Percentiles rank a stretch among this genome's conserved stretches.
Conservation (phyloP, 345 rosid species). For the Acer negundo region DNA sequence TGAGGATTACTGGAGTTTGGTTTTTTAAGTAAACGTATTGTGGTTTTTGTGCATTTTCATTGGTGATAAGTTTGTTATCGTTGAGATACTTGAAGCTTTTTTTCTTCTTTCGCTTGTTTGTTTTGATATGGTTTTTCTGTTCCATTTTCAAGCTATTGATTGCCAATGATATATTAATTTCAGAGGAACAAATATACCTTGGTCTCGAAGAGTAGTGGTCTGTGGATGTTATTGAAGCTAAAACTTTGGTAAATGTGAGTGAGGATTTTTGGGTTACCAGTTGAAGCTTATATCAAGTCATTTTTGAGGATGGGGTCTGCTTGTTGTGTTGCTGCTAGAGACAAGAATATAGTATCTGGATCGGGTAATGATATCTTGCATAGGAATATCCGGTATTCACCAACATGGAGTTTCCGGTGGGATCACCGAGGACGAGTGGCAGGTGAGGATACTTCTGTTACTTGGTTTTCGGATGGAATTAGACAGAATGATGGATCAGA, state of each 20-base stretch:
- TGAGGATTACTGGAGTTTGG: not conserved
- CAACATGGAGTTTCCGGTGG: conserved; percentile 95
- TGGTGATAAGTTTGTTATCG: not conserved
- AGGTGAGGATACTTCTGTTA: conserved; percentile 77
- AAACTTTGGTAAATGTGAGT: conserved; percentile 28
- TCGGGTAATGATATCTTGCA: conserved; percentile 58
- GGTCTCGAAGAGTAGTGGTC: conserved; percentile 15
- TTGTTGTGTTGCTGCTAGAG: conserved; percentile 96
- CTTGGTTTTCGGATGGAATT: conserved; percentile 70
- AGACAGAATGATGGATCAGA: conserved; percentile 56
- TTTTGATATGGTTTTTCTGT: not conserved
- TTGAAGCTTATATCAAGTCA: conserved; percentile 24
- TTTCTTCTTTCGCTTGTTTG: not conserved
- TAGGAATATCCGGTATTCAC: conserved; percentile 78
- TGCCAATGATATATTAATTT: not conserved
- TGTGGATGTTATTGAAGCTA: conserved; percentile 7
- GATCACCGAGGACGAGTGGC: conserved; percentile 96
- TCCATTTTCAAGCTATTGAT: not conserved
- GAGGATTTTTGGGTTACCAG: conserved; percentile 17
- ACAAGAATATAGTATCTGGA: conserved; percentile 68
- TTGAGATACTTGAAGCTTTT: not conserved
- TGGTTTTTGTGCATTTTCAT: not conserved
- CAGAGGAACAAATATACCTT: conserved; percentile 5
- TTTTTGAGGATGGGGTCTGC: conserved; percentile 78
- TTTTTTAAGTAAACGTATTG: not conserved